phyloP scores from a whole-genome alignment of 2,329 filamentous ascomycete species.

The Colletotrichum sp. region DNA sequence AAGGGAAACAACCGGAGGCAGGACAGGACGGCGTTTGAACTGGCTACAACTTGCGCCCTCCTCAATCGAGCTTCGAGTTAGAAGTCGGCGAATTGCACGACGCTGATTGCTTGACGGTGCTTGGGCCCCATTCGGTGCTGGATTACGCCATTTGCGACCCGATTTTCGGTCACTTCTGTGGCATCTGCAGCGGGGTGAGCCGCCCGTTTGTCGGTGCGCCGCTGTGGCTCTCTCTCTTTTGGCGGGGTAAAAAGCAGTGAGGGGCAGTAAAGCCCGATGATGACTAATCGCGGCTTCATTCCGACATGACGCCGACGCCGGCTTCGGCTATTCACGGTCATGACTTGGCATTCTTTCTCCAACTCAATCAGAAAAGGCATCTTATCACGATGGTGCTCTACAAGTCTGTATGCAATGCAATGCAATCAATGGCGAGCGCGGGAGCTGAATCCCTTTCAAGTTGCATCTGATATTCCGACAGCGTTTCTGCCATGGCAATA shows the following conservation, averaged over 20 bases:
- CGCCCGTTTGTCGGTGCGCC: background rate
- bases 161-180: conserved; percentile 6
- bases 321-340: background rate
- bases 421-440: fast-evolving
- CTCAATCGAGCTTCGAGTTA: background rate
- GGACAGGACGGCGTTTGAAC: background rate
- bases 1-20: background rate
- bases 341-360: background rate
- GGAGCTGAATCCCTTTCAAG: background rate
- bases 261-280: background rate
- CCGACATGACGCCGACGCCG: background rate
- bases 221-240: background rate
- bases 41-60: background rate
- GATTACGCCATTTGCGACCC: conserved; percentile 12
- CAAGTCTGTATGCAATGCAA: background rate
- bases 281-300: background rate
- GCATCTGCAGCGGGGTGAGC: conserved; percentile 16
- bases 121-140: background rate
- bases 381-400: background rate
- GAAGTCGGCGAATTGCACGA: conserved; percentile 3
- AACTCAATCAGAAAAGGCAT: background rate
- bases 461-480: fast-evolving
- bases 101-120: conserved; percentile 15
- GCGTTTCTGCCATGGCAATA: background rate
- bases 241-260: conserved; percentile 4